Conservation (phyloP, 2,329 filamentous ascomycete genomes). For the Nemania diffusa region DNA sequence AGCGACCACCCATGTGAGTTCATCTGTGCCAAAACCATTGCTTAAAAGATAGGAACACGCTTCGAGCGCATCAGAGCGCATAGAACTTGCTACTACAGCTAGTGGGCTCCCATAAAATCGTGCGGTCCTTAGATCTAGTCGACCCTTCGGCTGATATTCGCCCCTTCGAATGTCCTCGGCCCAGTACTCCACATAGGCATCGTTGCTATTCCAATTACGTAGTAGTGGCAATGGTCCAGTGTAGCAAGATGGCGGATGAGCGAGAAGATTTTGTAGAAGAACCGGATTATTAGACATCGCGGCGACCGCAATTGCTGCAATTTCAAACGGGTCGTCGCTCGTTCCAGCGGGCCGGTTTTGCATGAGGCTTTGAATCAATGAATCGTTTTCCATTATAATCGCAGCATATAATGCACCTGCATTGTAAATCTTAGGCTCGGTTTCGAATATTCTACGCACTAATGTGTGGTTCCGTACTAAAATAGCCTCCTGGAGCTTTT, state of each 20-base stretch:
- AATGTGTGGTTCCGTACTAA: background rate
- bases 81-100: constrained; percentile 20
- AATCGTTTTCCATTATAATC: constrained; percentile 11
- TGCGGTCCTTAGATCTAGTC: background rate
- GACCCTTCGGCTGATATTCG: background rate
- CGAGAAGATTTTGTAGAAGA: constrained; percentile 20
- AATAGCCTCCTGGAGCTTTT: constrained; percentile 3
- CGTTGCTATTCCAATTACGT: background rate
- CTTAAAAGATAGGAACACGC: constrained; percentile 8
- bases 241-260: constrained; percentile 17
- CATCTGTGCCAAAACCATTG: constrained; percentile 15
- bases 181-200: background rate
- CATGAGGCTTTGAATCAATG: constrained; percentile 16
- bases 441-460: background rate
- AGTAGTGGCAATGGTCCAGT: constrained; percentile 16
- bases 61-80: constrained; percentile 9
- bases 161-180: background rate
- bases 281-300: constrained; percentile 9
- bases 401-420: constrained; percentile 17
- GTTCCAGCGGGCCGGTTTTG: constrained; percentile 7
- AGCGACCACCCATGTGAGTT: constrained; percentile 14
- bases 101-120: constrained; percentile 15
- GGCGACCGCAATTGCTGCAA: constrained; percentile 20
- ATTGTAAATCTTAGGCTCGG: constrained; percentile 4
- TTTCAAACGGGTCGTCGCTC: constrained; percentile 20